Conservation (phyloP, 2,329 filamentous ascomycete species). For the Sphaerulina vaccinii region DNA sequence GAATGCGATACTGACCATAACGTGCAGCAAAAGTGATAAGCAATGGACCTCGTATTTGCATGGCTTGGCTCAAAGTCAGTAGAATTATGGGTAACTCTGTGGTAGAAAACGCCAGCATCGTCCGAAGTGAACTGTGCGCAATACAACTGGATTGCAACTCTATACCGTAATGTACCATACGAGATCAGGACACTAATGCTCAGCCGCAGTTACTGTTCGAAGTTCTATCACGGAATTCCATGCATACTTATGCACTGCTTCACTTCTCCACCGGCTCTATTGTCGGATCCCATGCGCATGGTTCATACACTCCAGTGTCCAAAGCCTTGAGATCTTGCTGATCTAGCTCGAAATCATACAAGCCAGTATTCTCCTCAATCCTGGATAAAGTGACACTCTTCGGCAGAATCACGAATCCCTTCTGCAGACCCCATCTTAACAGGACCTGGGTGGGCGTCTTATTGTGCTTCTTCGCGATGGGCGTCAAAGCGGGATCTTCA, state of each 20-base stretch:
- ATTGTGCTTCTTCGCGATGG: slow-evolving; percentile 55
- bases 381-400: slow-evolving; percentile 56
- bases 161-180: too few species aligned
- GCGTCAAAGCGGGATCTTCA: slow-evolving; percentile 54
- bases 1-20: too few species aligned
- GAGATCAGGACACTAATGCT: neutral
- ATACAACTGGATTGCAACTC: too few species aligned
- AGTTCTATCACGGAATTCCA: neutral
- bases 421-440: slow-evolving; percentile 61
- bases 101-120: too few species aligned
- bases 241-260: neutral
- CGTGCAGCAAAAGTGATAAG: too few species aligned
- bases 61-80: slow-evolving; percentile 3
- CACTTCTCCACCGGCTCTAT: slow-evolving; percentile 28
- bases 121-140: too few species aligned
- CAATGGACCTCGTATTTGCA: neutral
- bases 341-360: slow-evolving; percentile 61
- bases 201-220: neutral
- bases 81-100: too few species aligned
- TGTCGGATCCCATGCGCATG: slow-evolving; percentile 61
- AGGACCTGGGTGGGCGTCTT: slow-evolving; percentile 60
- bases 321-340: slow-evolving; percentile 58
- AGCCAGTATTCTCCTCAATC: slow-evolving; percentile 55
- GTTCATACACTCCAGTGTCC: slow-evolving; percentile 55
- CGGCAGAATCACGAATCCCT: slow-evolving; percentile 61